phyloP scores from a whole-genome alignment of 1,284 basidiomycete species.

The Trametes sp. region DNA sequence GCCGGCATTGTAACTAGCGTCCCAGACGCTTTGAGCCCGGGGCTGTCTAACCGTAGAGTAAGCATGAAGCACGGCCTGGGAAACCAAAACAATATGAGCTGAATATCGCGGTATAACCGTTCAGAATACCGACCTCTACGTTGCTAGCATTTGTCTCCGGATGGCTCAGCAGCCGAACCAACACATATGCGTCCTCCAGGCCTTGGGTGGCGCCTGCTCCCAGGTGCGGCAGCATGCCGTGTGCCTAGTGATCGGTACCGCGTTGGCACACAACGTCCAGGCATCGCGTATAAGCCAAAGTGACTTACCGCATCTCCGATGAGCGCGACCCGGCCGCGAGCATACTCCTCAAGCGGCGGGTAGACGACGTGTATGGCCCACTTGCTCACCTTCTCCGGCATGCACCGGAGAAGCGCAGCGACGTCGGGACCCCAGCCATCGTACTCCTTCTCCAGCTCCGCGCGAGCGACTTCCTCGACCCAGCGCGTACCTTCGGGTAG shows the following conservation, averaged over 20 bases:
- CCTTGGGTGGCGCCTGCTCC: slow-evolving; percentile 71
- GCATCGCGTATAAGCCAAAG: not conserved
- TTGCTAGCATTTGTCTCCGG: slow-evolving; percentile 52
- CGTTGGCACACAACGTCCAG: not conserved
- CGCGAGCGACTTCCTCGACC: slow-evolving; percentile 52
- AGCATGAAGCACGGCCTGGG: slow-evolving; percentile 50
- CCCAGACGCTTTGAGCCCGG: slow-evolving; percentile 55
- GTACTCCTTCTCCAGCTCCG: slow-evolving; percentile 56
- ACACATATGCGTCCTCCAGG: slow-evolving; percentile 63
- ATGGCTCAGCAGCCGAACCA: slow-evolving; percentile 57
- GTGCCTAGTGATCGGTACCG: slow-evolving; percentile 49
- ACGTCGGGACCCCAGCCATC: slow-evolving; percentile 58
- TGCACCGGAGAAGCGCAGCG: slow-evolving; percentile 50
- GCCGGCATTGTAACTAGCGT: slow-evolving; percentile 49
- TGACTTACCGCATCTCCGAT: slow-evolving; percentile 34
- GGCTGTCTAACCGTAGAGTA: slow-evolving; percentile 55
- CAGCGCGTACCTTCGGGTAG: slow-evolving; percentile 50
- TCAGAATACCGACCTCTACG: slow-evolving; percentile 50
- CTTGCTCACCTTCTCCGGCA: slow-evolving; percentile 54
- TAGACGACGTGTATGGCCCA: slow-evolving; percentile 65
- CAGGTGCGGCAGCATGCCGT: slow-evolving; percentile 68
- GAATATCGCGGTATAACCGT: slow-evolving; percentile 5
- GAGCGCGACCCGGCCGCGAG: slow-evolving; percentile 55
- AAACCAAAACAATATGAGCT: not conserved
- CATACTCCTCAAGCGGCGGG: slow-evolving; percentile 55